Evolutionary conservation across 208 protist genomes (phyloP), one percentile per base, ranked within the genome.

Genomic region (Trypanosomatidae sp.): DNA sequence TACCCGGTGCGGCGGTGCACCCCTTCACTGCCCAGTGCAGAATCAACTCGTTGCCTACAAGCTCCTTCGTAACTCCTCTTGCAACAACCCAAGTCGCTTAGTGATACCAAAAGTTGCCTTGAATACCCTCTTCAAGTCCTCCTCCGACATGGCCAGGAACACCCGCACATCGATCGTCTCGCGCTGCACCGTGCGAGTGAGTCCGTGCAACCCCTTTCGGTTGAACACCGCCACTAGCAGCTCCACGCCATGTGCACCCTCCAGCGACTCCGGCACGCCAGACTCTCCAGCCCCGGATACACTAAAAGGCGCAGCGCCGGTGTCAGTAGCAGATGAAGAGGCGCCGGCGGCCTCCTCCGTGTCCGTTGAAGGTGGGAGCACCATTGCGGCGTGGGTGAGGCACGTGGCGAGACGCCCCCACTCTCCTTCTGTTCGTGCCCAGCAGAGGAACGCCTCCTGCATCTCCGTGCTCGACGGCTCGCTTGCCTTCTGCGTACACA

Each of bases 131-230:
- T 82, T 79, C 36, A 95, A 84, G 50, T 95, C 91, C 5, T 83
- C 77, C n/a, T 81, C 49, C 22, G 64, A 83, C 93, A 97, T 97
- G 25, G 86, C 58, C 36, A 93, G 69, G 58, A 97, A 97, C 6
- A 94, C 87, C 6, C 70, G 52, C 65, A 95, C 78, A 62, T 97
- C 93, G 76, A 97, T 94, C 58, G 90, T 83, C 72, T 95, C 86
- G 66, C 73, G 72, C 68, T 84, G 80, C 49, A 91, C 53, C 10
- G 83, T 77, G 22, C 71, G 62, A 3, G 66, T 71, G 2, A 97
- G 73, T 3, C 81, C 84, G 7, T 80, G 74, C 62, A 97, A 79
- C 13, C 87, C 88, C 44, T 89, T 86, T 76, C 86, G 84, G 25
- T 78, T 76, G 59, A 97, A 87, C 19, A 94, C 72, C 0, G 71